Percentiles rank a stretch among this genome's conserved stretches.
Evolutionary conservation across 208 protist species (phyloP).

Genomic region (Crithidia thermophila): DNA sequence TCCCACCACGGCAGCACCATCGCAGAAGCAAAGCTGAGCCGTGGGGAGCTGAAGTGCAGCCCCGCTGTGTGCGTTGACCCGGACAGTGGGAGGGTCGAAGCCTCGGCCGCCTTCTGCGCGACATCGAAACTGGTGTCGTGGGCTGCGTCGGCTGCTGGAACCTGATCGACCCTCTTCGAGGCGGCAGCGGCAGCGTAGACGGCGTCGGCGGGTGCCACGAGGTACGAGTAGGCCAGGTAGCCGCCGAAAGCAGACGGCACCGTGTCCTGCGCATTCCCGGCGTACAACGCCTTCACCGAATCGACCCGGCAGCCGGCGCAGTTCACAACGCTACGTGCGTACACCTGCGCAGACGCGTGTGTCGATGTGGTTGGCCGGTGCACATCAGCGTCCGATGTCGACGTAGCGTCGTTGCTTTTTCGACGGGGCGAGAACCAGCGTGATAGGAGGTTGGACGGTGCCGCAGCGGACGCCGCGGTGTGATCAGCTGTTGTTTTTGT

Average conservation of each 20-base stretch:
- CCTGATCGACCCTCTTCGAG: background rate
- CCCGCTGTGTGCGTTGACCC: constrained; percentile 12
- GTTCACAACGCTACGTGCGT: constrained; percentile 68
- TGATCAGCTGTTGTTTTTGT: no score
- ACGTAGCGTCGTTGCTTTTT: no score
- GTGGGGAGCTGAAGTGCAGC: constrained; percentile 57
- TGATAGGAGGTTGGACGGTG: no score
- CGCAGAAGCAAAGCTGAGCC: constrained; percentile 65
- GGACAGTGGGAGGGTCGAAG: background rate
- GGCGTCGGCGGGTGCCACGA: constrained; percentile 54
- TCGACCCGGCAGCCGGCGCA: constrained; percentile 72
- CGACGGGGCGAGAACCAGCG: no score
- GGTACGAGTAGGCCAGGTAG: constrained; percentile 52
- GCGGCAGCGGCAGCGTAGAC: constrained; percentile 17
- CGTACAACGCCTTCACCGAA: constrained; percentile 49
- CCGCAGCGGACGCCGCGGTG: no score
- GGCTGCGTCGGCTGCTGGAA: background rate
- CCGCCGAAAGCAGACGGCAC: constrained; percentile 41
- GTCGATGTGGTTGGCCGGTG: background rate
- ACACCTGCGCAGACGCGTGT: constrained; percentile 17
- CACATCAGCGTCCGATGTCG: no score
- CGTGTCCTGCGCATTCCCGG: constrained; percentile 34
- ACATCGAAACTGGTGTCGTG: no score
- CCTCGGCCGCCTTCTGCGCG: no score
- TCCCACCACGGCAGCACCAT: constrained; percentile 82